Base-by-base conservation (phyloP, 805 yeast genomes). In the Saturnispora halmiae region DNA sequence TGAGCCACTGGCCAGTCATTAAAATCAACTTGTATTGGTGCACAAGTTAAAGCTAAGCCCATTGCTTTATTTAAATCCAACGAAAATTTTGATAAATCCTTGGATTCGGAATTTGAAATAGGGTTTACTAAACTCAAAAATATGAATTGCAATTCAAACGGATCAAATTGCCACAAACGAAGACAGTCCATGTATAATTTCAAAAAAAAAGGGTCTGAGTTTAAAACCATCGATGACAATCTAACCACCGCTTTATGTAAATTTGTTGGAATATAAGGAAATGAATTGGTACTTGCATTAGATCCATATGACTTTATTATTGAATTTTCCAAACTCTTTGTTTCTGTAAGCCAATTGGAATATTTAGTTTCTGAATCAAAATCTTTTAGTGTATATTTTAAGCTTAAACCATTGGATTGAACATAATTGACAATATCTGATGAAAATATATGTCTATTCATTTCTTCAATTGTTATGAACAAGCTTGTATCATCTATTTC, bases 111-210 rank as follows among this genome's bases (percentile, higher is more conserved):
- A 7, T 38, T 31, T 2, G 50, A 47, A 7, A 33, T 21, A 6
- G 24, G 25, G 4, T 33, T 13, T 3, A 49, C 34, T 9, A 47
- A 42, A 20, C 46, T 39, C 29, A 48, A 27, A 31, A 46, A 43
- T 8, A 37, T 25, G 25, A 51, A 36, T 26, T 53, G 51, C 6
- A 54, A 33, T 11, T 46, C 45, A 38, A 53, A 58, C 2, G 64
- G 63, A 38, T 58, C 60, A n/a, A 51, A 45, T 40, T 56, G 59
- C 64, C 63, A 59, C 2, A 54, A 14, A 31, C 55, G 50, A 28
- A 59, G 37, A 45, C 63, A 59, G 31, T 46, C 48, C 28, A 58
- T 38, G n/a, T 52, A 43, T 13, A 52, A 46, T 31, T 52, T 50
- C 29, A 55, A 52, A 36, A 55, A 57, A 10, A 33, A 40, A 9